Base-by-base conservation (phyloP, 305 asterid species). In the Withania somnifera region DNA sequence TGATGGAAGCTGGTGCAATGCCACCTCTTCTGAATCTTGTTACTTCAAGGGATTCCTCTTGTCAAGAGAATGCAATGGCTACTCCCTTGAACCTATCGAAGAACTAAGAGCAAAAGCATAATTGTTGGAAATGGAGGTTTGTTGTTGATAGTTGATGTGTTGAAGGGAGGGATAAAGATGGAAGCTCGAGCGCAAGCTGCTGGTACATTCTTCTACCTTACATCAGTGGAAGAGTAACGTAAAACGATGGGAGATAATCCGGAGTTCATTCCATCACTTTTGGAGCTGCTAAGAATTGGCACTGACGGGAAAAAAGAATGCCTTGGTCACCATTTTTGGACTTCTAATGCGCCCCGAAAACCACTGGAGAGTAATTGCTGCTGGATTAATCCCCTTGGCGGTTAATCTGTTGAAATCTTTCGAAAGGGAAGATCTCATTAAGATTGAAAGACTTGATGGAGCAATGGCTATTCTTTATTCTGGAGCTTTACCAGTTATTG, bases 151-250 rank as follows among this genome's bases (percentile, higher is more conserved):
- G 87, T 93, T 15, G 78, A 85, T 67, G 87, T 92, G 24, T 66
- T 91, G 28, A 89, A 86, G 17, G 53, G 66, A 0, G 97, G 97
- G 2, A 77, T 84, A 32, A 89, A 80, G 69, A 67, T 80, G 69
- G 97, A 92, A 85, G 87, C 96, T 0, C 91, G 97, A n/a, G 92
- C 88, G 77, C 94, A 91, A 5, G 97, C 99, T 6, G 98, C 97
- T 1, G 97, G 95, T 3, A 77, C 82, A 15, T 64, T 95, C 32
- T 95, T 94, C 89, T 94, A 94, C 83, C 94, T 92, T 11, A 84
- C 97, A 58, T 95, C 97, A 2, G 87, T 84, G 17, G 93, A 92
- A 61, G 95, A 92, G 73, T 88, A 92, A 76, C 86, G 92, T 13
- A 80, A 79, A 56, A 80, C 32, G 52, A 91, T 95, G 8, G 97